These are phyloP conservation scores for Aureobasidium lini DNA, from an alignment of 2,329 filamentous ascomycete genomes.

Conservation along the genomic window DNA sequence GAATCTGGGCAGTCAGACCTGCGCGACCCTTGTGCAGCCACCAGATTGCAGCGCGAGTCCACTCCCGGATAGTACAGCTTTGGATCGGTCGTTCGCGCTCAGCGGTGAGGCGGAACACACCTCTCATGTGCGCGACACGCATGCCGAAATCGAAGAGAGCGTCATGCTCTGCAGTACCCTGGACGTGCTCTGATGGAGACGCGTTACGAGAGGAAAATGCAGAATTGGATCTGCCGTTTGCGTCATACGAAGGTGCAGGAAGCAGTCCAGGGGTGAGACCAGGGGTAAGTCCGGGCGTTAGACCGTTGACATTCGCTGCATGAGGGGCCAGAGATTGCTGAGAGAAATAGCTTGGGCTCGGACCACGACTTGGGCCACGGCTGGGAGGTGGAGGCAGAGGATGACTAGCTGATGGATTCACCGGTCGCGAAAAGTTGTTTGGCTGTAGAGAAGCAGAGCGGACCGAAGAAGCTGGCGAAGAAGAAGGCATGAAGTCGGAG, in stretches of 20 bases:
- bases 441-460: neutral
- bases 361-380: neutral
- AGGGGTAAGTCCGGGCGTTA: neutral
- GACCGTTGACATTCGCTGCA: neutral
- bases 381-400: neutral
- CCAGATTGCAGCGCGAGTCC: conserved; percentile 70
- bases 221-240: neutral
- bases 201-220: neutral
- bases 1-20: conserved; percentile 64
- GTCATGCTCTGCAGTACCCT: conserved; percentile 49
- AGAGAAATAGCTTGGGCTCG: conserved; percentile 5
- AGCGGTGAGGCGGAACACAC: conserved; percentile 69
- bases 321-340: neutral
- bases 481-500: neutral
- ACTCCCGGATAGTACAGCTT: conserved; percentile 48
- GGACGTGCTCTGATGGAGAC: conserved; percentile 18
- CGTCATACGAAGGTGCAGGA: neutral
- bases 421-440: neutral
- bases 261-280: neutral
- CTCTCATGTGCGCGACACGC: conserved; percentile 65
- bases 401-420: neutral
- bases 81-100: conserved; percentile 63
- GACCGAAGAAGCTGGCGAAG: neutral
- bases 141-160: conserved; percentile 60
- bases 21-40: conserved; percentile 82